Base-by-base conservation (phyloP, 441 rosid species). In the Viola pubescens region DNA sequence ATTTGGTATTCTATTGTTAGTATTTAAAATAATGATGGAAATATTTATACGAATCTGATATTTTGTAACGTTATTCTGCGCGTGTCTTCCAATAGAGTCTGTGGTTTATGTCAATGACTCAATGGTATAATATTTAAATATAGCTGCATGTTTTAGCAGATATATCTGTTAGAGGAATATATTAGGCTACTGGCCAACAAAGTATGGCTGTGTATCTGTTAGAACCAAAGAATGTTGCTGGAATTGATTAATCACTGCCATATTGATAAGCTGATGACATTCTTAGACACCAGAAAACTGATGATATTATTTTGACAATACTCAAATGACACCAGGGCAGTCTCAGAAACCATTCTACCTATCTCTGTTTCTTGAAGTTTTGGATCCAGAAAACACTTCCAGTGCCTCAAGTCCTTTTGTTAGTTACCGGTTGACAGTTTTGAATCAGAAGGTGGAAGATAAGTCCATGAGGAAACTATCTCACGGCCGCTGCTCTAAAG, bases 401-500 rank as follows among this genome's bases (percentile, higher is more conserved):
- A 34, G 40, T 34, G 55, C 19, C 4, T 84, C 89, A 85, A 86
- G 91, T 68, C 84, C 85, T 75, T 86, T 84, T 81, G 88, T 89
- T 62, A 81, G 83, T 60, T 89, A 86, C 76, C 80, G 83, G 10
- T 70, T 89, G 64, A 79, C 89, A 56, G 91, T 89, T 74, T 79
- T 81, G 70, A 89, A 89, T 75, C 89, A 80, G 72, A 81, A 72
- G 65, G 51, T 72, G 70, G 89, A 79, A 59, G 94, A 86, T 64
- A 86, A 82, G 69, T 82, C 94, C 59, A 79, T 89, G 45, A 77
- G 79, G 12, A 86, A 83, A 69, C 91, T 84, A 79, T 89, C 91
- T 75, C 89, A 86, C 68, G 80, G 80, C 61, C 89, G 91, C 49
- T 89, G 80, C 75, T 86, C 96, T 48, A 86, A 88, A 80, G 91